Percentiles rank a stretch among this genome's conserved stretches.
Conservation (phyloP, 23 red algal species). For the Gracilariopsis chorda region DNA sequence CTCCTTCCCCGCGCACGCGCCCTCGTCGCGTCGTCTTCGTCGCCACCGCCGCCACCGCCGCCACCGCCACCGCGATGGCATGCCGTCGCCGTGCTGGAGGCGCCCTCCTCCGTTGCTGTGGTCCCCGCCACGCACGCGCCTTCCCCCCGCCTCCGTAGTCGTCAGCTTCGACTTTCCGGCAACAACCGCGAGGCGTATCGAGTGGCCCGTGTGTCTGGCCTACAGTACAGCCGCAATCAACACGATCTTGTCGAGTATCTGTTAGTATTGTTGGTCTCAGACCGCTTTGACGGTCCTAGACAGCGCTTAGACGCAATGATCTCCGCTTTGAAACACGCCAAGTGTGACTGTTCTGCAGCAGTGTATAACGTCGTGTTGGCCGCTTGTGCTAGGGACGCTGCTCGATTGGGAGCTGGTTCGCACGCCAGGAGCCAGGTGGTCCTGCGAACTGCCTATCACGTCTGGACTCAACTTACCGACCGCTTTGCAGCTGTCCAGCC, state of each 20-base stretch:
- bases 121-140: not conserved
- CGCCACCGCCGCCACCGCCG: not conserved
- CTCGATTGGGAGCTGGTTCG: slow-evolving; percentile 10
- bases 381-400: slow-evolving; percentile 22
- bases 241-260: slow-evolving; percentile 43
- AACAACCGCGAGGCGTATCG: not conserved
- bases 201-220: not conserved
- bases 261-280: slow-evolving; percentile 1
- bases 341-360: not conserved
- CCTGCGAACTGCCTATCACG: not conserved
- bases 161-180: not conserved
- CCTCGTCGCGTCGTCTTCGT: not conserved
- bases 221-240: not conserved
- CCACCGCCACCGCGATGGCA: not conserved
- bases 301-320: slow-evolving; percentile 40
- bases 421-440: not conserved
- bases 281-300: not conserved
- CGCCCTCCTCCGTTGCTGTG: slow-evolving; percentile 28
- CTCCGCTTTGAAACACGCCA: not conserved
- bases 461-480: slow-evolving; percentile 12
- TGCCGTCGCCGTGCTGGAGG: not conserved
- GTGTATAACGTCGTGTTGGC: slow-evolving; percentile 51
- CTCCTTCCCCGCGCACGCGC: not conserved
- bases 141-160: not conserved
- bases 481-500: not conserved